Base-by-base conservation (phyloP, 441 rosid genomes). In the Erodium moschatum region DNA sequence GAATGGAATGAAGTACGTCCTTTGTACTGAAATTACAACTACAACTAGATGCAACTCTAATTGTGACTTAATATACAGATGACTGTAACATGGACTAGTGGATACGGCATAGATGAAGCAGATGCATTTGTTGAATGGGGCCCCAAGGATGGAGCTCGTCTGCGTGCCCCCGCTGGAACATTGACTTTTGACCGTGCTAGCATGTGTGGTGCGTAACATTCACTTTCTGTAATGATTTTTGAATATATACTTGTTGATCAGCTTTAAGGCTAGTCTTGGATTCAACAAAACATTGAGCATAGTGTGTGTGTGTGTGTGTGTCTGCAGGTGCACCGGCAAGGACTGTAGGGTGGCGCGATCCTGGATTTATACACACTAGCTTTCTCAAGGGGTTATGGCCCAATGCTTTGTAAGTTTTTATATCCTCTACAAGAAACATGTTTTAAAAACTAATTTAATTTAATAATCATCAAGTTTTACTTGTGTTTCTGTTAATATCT, bases 261-360 rank as follows among this genome's bases (percentile, higher is more conserved):
- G 27, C 27, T 24, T 24, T 24, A 24, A 24, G 27, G 27, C 27
- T 24, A 24, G 27, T 24, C 27, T 24, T 24, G 27, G 27, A 24
- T 24, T 24, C 27, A 24, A 24, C 27, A 0, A 2, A 24, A 24
- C 27, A 24, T 24, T 24, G 27, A 24, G 27, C 27, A 24, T 24
- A 24, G 27, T 24, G 27, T 24, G 27, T 3, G n/a, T 13, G 27
- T 24, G 27, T 24, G 0, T 24, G 27, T 24, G 27, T 24, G 0
- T 24, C 1, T 24, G 27, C 81, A 87, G 90, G 85, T 79, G 85
- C 85, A 58, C 97, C 97, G 42, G 97, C 97, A 27, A 87, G 91
- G 61, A 89, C 94, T 0, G 92, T 89, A 2, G 97, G 97, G 71
- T 91, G 97, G 94, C 89, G 96, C 72, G 94, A 91, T 86, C 96